phyloP scores from a whole-genome alignment of 768 basidiomycete genomes.

The Leucocoprinus sp. region DNA sequence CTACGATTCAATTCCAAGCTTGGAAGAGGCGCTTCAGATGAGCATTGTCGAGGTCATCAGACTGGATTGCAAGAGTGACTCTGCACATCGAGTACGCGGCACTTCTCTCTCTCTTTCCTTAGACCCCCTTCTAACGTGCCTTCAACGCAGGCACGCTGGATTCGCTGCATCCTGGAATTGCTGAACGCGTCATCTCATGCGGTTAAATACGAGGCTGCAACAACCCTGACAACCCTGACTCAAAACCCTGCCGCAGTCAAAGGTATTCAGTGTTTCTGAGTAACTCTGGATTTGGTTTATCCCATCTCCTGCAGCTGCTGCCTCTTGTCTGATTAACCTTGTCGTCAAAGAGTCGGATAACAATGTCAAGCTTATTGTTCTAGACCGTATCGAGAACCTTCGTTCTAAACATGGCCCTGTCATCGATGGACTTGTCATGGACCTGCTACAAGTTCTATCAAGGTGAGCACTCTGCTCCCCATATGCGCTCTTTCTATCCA shows the following conservation, averaged over 20 bases:
- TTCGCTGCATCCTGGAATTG: slow-evolving; percentile 88
- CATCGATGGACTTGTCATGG: slow-evolving; percentile 89
- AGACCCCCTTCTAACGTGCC: neutral
- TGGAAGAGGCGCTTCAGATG: slow-evolving; percentile 95
- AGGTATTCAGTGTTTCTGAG: slow-evolving; percentile 36
- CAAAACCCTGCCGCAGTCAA: slow-evolving; percentile 96
- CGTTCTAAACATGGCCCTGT: slow-evolving; percentile 82
- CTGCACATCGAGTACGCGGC: slow-evolving; percentile 64
- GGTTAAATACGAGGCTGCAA: slow-evolving; percentile 97
- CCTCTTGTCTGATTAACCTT: slow-evolving; percentile 79
- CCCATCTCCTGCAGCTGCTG: slow-evolving; percentile 54
- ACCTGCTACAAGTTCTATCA: slow-evolving; percentile 83
- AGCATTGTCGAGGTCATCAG: slow-evolving; percentile 90
- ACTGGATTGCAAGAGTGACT: slow-evolving; percentile 80
- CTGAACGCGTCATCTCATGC: slow-evolving; percentile 84
- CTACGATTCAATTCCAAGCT: slow-evolving; percentile 69
- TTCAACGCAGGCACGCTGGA: slow-evolving; percentile 72
- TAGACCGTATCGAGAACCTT: slow-evolving; percentile 81
- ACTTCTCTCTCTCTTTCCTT: slow-evolving; percentile 6
- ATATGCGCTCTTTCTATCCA: neutral
- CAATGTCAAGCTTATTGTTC: slow-evolving; percentile 96
- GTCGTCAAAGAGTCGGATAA: slow-evolving; percentile 96
- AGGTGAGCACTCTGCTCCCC: slow-evolving; percentile 34
- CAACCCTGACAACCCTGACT: slow-evolving; percentile 86
- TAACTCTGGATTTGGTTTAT: neutral